Conservation (phyloP, 768 basidiomycete species). For the Crassisporium funariophilum region DNA sequence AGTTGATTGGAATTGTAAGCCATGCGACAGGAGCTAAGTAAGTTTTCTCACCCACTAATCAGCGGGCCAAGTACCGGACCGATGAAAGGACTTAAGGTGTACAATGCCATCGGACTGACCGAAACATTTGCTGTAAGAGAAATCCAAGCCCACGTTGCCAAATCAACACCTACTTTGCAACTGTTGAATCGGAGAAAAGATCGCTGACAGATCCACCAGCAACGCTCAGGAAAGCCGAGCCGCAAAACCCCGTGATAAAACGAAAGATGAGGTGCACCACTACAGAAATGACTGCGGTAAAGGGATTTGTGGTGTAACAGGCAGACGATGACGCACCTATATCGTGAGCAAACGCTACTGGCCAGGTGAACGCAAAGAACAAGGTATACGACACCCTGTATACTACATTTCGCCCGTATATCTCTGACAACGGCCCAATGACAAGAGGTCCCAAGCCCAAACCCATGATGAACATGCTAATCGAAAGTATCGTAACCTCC, state of each 20-base stretch:
- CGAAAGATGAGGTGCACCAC: conserved; percentile 63
- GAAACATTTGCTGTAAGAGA: too few relatives aligned
- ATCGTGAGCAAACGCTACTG: conserved; percentile 73
- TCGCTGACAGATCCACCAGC: conserved; percentile 59
- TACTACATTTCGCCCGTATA: conserved; percentile 66
- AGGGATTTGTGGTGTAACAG: not conserved
- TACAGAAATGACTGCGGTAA: conserved; percentile 19
- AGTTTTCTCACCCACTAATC: conserved; percentile 59
- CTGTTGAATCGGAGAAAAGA: conserved; percentile 54
- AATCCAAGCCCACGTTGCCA: too few relatives aligned
- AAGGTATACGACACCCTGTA: conserved; percentile 62
- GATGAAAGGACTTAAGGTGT: conserved; percentile 55
- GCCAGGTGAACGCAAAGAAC: conserved; percentile 67
- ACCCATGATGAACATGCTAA: conserved; percentile 62
- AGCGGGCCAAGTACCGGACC: conserved; percentile 58
- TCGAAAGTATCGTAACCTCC: conserved; percentile 51
- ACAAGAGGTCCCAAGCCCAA: conserved; percentile 59
- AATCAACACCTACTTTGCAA: conserved; percentile 56
- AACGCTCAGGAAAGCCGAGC: conserved; percentile 58
- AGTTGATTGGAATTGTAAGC: not conserved
- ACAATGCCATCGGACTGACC: conserved; percentile 55
- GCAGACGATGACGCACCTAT: conserved; percentile 43
- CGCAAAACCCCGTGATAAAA: conserved; percentile 56
- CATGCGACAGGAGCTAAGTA: too few relatives aligned
- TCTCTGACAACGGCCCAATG: conserved; percentile 53